Evolutionary conservation across 2,329 filamentous ascomycete genomes (phyloP).

Genomic region (Thelonectria discophora): DNA sequence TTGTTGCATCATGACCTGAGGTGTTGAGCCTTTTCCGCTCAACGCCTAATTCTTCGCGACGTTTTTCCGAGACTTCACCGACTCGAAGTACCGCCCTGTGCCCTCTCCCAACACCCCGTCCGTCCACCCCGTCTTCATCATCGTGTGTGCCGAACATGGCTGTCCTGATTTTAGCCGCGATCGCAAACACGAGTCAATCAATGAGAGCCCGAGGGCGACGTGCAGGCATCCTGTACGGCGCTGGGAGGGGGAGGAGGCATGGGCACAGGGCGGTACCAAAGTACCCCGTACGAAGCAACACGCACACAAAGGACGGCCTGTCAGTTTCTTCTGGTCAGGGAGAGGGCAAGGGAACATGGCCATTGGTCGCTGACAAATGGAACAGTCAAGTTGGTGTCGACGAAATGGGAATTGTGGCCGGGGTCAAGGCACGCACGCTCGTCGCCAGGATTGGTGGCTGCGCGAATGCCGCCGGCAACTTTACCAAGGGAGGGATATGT

Average conservation of each 20-base stretch:
- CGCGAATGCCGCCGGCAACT: constrained; percentile 39
- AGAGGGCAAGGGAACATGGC: too few relatives aligned
- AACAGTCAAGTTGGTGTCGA: constrained; percentile 28
- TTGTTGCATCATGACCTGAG: constrained; percentile 29
- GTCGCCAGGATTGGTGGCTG: constrained; percentile 29
- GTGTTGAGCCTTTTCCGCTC: constrained; percentile 24
- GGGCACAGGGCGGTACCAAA: not conserved
- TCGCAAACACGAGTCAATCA: constrained; percentile 26
- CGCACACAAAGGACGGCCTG: constrained; percentile 7
- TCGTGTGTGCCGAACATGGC: constrained; percentile 14
- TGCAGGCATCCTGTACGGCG: too few relatives aligned
- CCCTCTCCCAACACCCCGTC: constrained; percentile 21
- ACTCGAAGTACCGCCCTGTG: constrained; percentile 37
- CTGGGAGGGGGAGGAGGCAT: too few relatives aligned
- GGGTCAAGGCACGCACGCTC: constrained; percentile 5
- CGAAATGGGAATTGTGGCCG: constrained; percentile 37
- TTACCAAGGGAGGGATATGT: constrained; percentile 21
- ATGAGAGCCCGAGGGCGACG: constrained; percentile 9
- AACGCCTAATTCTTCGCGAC: constrained; percentile 30
- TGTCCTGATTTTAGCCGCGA: constrained; percentile 16
- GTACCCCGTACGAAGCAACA: constrained; percentile 13
- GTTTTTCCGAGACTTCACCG: constrained; percentile 43
- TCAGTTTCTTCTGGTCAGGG: constrained; percentile 17
- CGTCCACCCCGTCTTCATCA: constrained; percentile 9
- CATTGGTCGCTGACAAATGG: constrained; percentile 41